Evolutionary conservation across 306 rosid species (phyloP), one percentile per base, ranked within the genome.

Genomic region (Malus asiatica): DNA sequence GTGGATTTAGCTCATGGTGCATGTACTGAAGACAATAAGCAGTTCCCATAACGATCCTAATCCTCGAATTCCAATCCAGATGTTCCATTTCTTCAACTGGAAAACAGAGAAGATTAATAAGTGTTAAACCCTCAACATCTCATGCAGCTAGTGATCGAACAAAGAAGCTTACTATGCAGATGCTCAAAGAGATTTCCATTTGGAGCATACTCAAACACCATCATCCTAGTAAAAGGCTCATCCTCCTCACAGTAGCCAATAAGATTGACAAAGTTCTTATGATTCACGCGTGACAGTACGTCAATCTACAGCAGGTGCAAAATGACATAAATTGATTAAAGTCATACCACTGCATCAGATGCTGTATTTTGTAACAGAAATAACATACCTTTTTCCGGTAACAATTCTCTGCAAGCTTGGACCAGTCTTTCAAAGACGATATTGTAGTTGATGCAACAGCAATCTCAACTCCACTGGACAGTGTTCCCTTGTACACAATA

Each of bases 171-270:
- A 96, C 98, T 90, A 83, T 96, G 99, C 23, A 96, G 75, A 84
- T 96, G 88, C 83, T 96, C 98, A 62, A 73, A 90, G 70, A 96
- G 81, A 60, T 67, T 81, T 82, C 99, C 99, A 62, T 87, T 96
- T 29, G 99, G 98, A 73, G 96, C 96, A 78, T 96, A 96, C 85
- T 96, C 99, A 48, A 90, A 87, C 83, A 96, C 93, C 89, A 90
- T 82, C 98, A 96, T 96, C 82, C 99, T 84, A 10, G 87, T 81
- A 74, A 96, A 96, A 23, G 98, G 97, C 69, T 92, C 91, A 79
- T 90, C 87, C 72, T 92, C 99, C 79, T 92, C 99, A 33, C 99
- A 96, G 75, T 69, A 92, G 15, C 99, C 99, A 69, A 96, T 89
- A 59, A 92, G 97, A 84, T 96, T 96, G 55, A 88, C 77, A 80